Conservation (phyloP, 805 yeast genomes). For the Candida jianshihensis region DNA sequence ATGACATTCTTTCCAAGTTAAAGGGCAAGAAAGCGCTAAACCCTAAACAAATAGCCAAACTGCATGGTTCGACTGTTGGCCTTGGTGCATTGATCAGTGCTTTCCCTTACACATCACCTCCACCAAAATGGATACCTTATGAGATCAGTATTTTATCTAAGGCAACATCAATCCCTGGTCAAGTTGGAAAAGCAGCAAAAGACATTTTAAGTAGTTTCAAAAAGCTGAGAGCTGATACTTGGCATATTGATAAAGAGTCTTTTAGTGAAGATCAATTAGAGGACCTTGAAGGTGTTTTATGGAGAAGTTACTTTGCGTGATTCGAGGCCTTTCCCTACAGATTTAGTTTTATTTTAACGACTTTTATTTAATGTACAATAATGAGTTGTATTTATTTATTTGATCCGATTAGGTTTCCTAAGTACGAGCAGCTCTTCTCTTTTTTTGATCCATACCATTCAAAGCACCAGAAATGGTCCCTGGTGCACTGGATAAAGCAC, state of each 20-base stretch:
- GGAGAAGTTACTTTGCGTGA: slow-evolving; percentile 86
- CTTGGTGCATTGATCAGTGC: slow-evolving; percentile 84
- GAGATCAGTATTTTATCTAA: slow-evolving; percentile 64
- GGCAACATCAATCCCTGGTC: slow-evolving; percentile 68
- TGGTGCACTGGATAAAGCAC: slow-evolving; percentile 28
- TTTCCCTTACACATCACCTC: slow-evolving; percentile 85
- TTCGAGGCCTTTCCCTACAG: not conserved
- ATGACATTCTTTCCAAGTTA: slow-evolving; percentile 21
- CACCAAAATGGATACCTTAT: slow-evolving; percentile 83
- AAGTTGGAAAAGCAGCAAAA: slow-evolving; percentile 80
- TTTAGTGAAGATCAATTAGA: slow-evolving; percentile 77
- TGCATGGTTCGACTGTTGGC: slow-evolving; percentile 87
- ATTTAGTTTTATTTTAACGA: not conserved
- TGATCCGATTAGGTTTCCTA: slow-evolving; percentile 2
- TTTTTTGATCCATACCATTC: slow-evolving; percentile 29
- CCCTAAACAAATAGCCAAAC: slow-evolving; percentile 34
- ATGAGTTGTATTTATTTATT: not conserved
- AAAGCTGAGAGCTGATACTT: slow-evolving; percentile 88
- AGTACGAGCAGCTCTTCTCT: slow-evolving; percentile 20
- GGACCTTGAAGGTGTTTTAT: slow-evolving; percentile 87
- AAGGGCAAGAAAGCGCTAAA: slow-evolving; percentile 28
- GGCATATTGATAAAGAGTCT: slow-evolving; percentile 81
- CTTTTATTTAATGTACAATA: slow-evolving; percentile 1
- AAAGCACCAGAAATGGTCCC: slow-evolving; percentile 30
- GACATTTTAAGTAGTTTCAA: slow-evolving; percentile 76